Evolutionary conservation across 2,329 filamentous ascomycete species (phyloP), one percentile per base, ranked within the genome.

Genomic region (Epichloe gansuensis): DNA sequence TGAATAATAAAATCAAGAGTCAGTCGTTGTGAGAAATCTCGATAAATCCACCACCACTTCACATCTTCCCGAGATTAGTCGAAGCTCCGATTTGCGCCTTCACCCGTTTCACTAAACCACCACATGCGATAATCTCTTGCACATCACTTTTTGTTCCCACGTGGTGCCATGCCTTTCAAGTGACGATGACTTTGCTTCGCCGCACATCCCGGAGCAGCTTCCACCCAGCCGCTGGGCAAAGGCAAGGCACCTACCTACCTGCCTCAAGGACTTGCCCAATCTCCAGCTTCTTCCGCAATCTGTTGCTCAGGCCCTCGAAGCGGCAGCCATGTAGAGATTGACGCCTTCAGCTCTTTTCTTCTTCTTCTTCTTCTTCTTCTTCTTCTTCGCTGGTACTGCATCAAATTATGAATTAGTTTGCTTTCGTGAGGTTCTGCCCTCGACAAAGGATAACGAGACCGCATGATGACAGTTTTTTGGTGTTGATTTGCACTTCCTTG

Each of bases 291-390:
- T 66, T 95, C 88, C 2, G 89, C 86, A 1, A 77, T 74, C 51
- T 78, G 68, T 65, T 95, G 89, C 66, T 95, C 89, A 21, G 0
- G 77, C 75, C 0, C 79, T 65, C 0, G 89, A 95, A 1, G 90
- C 89, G 1, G 90, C 89, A 0, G 89, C 87, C 56, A 96, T 86
- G 68, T 95, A 95, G 62, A 95, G 84, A 53, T 89, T 77, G 47
- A 95, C 88, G 36, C 84, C 81, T 0, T 80, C 72, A 0, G 87
- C 83, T 55, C 94, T 77, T 69, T 84, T 88, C 17, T 21, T 21
- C 17, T 21, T 21, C 17, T 21, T 21, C 17, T 17, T 17, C 17
- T 17, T 17, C 17, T 17, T 17, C 17, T 17, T 17, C 17, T 17
- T n/a, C n/a, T n/a, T n/a, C n/a, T n/a, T n/a, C n/a, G 17, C 17